Evolutionary conservation across 2,329 filamentous ascomycete species (phyloP).

Genomic region (Fusarium sp.): DNA sequence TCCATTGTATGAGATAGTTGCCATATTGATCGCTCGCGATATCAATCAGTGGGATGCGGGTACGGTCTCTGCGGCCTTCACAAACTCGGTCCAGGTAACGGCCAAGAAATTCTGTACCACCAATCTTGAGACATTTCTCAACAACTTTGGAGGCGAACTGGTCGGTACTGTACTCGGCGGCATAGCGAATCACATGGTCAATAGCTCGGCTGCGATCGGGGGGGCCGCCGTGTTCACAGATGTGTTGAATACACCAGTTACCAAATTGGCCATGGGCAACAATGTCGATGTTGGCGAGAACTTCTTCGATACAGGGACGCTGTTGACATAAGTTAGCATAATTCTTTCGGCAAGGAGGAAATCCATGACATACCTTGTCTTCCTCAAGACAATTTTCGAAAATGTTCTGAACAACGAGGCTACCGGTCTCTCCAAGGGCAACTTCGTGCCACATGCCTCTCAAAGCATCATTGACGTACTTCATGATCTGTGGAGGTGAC

Average conservation of each 20-base stretch:
- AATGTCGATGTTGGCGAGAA: conserved; percentile 93
- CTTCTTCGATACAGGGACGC: conserved; percentile 97
- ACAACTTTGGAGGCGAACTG: conserved; percentile 99
- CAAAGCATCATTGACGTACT: conserved; percentile 94
- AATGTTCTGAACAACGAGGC: conserved; percentile 98
- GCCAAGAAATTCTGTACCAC: conserved; percentile 87
- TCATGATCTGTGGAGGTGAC: conserved; percentile 97
- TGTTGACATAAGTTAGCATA: conserved; percentile 55
- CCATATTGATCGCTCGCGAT: conserved; percentile 99
- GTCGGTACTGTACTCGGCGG: conserved; percentile 97
- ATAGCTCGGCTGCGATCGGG: conserved; percentile 93
- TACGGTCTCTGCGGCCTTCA: conserved; percentile 88
- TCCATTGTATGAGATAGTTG: conserved; percentile 98
- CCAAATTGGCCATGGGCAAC: conserved; percentile 98
- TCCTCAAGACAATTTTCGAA: conserved; percentile 99
- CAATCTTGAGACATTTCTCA: conserved; percentile 98
- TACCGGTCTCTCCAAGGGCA: conserved; percentile 95
- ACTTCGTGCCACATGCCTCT: conserved; percentile 99
- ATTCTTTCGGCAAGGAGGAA: neutral
- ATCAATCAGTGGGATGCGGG: conserved; percentile 96
- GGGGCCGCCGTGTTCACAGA: conserved; percentile 94
- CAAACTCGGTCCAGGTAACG: conserved; percentile 95
- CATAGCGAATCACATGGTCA: conserved; percentile 93
- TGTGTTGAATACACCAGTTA: conserved; percentile 99
- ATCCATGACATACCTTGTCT: conserved; percentile 81